A percentile compares a stretch with the other conserved stretches of the same genome.
These are phyloP conservation scores for Trichoderma polysporum DNA, from an alignment of 2,329 filamentous ascomycete genomes.

Conservation along the genomic window DNA sequence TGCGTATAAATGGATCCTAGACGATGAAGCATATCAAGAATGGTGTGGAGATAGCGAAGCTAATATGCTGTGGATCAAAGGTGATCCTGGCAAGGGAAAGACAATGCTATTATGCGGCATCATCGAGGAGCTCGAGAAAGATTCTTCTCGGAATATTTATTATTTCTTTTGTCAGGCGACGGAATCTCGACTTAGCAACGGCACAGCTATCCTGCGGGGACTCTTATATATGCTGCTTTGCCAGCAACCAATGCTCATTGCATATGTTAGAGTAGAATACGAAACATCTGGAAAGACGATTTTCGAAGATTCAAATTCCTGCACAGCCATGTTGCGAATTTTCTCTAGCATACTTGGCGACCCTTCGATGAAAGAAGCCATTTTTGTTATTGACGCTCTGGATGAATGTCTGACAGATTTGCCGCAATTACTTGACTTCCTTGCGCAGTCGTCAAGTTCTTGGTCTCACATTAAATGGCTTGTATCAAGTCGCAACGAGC, in stretches of 20 bases:
- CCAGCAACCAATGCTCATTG: slow-evolving; percentile 34
- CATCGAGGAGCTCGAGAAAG: slow-evolving; percentile 25
- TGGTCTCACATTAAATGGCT: slow-evolving; percentile 41
- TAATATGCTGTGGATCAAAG: slow-evolving; percentile 41
- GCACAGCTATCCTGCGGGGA: slow-evolving; percentile 39
- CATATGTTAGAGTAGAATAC: slow-evolving; percentile 37
- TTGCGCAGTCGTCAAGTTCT: slow-evolving; percentile 25
- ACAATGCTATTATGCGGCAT: slow-evolving; percentile 44
- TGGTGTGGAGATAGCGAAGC: slow-evolving; percentile 20
- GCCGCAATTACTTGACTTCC: slow-evolving; percentile 39
- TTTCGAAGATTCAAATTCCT: slow-evolving; percentile 44
- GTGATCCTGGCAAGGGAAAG: slow-evolving; percentile 44
- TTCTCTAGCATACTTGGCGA: slow-evolving; percentile 42
- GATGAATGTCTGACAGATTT: slow-evolving; percentile 39
- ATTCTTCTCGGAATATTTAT: not conserved
- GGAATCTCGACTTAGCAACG: slow-evolving; percentile 38
- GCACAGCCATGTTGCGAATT: slow-evolving; percentile 37
- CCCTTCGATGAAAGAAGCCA: not conserved
- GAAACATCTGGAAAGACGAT: slow-evolving; percentile 33
- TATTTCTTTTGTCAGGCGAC: slow-evolving; percentile 20
- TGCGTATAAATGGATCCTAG: not conserved
- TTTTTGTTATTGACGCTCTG: slow-evolving; percentile 46
- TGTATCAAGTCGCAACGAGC: slow-evolving; percentile 44
- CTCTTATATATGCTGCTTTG: slow-evolving; percentile 35
- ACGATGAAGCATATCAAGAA: not conserved